These are phyloP conservation scores for Clavispora asparagi DNA, from an alignment of 805 yeast genomes.

Conservation along the genomic window DNA sequence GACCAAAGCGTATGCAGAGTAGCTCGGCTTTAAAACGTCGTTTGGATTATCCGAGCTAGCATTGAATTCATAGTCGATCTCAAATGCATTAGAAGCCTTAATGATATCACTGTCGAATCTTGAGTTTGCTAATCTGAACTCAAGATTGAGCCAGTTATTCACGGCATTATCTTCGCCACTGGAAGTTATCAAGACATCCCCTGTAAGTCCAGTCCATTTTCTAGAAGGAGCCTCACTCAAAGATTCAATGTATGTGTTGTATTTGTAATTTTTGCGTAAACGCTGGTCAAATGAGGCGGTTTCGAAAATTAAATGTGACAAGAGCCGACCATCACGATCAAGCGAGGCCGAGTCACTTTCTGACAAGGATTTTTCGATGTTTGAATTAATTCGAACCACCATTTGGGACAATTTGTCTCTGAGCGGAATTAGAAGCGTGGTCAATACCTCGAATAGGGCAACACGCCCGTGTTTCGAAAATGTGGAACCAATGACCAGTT, in stretches of 20 bases:
- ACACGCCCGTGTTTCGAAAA: conserved; percentile 24
- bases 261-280: conserved; percentile 41
- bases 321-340: conserved; percentile 40
- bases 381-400: conserved; percentile 19
- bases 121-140: conserved; percentile 44
- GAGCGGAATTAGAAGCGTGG: conserved; percentile 43
- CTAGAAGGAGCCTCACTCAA: conserved; percentile 18
- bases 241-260: conserved; percentile 33
- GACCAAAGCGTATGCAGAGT: conserved; percentile 52
- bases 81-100: conserved; percentile 44
- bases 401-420: conserved; percentile 36
- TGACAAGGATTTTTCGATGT: conserved; percentile 13
- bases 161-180: conserved; percentile 28
- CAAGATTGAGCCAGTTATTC: conserved; percentile 49
- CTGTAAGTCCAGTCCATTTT: conserved; percentile 47
- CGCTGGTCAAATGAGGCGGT: conserved; percentile 53
- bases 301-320: conserved; percentile 58
- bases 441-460: conserved; percentile 36
- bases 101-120: conserved; percentile 49
- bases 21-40: conserved; percentile 44
- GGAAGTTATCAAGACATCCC: conserved; percentile 33
- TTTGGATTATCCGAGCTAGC: conserved; percentile 10
- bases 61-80: conserved; percentile 51
- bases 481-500: conserved; percentile 30
- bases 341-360: conserved; percentile 11